Base-by-base conservation (phyloP, 305 asterid genomes). In the Petunia hybrid region DNA sequence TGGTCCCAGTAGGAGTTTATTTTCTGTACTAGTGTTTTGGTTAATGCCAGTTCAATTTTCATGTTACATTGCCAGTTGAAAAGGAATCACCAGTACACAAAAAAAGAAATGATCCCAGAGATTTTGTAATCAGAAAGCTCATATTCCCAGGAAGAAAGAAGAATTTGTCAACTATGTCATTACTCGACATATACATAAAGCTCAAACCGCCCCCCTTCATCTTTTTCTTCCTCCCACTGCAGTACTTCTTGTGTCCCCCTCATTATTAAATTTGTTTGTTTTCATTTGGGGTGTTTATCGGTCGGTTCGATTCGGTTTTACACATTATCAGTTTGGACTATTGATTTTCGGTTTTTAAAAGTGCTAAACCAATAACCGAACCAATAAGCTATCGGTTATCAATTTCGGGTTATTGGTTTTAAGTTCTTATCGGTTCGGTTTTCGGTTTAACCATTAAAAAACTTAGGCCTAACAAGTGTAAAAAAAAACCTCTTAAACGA, bases 211-310 rank as follows among this genome's bases (percentile, higher is more conserved):
- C 41, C 4, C 57, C 14, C 16, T 36, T 13, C 22, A 35, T 51
- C 2, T 35, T 46, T 45, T 12, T 70, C 1, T 70, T 46, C 12
- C 8, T 45, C 2, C 42, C 42, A 70, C 43, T 70, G 59, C 77
- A 46, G 41, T 46, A 22, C 31, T 22, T 31, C 61, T 46, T 31
- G 56, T 68, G 14, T 45, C 59, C 31, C 77, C 41, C 22, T 46
- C 77, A 46, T 46, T 46, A 70, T 70, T 70, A 45, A 70, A 70
- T 46, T 70, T 70, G 31, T 70, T 70, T 70, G 60, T 46, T 70
- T 46, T 31, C 60, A 0, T 22, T 22, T 22, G 31, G 31, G 31
- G 0, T 22, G 31, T 22, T 22, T 0, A 22, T 22, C 31, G 31
- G 22, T 22, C 22, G 22, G 22, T 22, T 22, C 22, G 22, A 22